Percentiles rank a stretch among this genome's conserved stretches.
phyloP scores from a whole-genome alignment of 495 filamentous ascomycete genomes.

The Xylaria venustula region DNA sequence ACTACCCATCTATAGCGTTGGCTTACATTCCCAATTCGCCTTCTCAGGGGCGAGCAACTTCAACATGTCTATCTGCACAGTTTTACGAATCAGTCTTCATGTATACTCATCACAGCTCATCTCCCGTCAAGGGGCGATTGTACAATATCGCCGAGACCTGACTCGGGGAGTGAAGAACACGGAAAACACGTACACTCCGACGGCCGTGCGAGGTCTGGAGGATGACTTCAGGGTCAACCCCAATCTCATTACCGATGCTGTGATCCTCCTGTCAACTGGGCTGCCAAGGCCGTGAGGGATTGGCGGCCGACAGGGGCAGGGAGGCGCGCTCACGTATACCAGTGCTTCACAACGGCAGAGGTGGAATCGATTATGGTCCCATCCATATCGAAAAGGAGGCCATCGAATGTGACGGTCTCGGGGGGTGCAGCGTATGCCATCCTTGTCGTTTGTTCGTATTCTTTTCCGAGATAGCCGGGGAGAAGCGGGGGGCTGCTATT shows the following conservation, averaged over 20 bases:
- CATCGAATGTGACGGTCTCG: constrained; percentile 64
- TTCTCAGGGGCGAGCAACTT: constrained; percentile 70
- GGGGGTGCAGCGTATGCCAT: constrained; percentile 59
- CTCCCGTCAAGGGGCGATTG: no score
- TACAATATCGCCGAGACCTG: neutral
- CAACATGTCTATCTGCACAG: constrained; percentile 11
- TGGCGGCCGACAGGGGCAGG: neutral
- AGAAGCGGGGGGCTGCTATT: neutral
- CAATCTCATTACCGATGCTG: constrained; percentile 79
- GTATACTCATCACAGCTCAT: neutral
- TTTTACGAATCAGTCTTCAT: constrained; percentile 2
- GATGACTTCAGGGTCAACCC: constrained; percentile 77
- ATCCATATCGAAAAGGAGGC: constrained; percentile 90
- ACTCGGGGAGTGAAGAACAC: neutral
- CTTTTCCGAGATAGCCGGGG: neutral
- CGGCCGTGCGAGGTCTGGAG: constrained; percentile 87
- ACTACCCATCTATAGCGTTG: constrained; percentile 1
- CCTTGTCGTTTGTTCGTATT: neutral
- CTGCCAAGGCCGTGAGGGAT: neutral
- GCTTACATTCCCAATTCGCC: constrained; percentile 88
- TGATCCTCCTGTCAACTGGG: constrained; percentile 7
- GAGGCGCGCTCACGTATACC: constrained; percentile 69
- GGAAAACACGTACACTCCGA: constrained; percentile 74
- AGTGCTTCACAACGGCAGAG: constrained; percentile 85
- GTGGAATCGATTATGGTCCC: constrained; percentile 82